A percentile compares a stretch with the other conserved stretches of the same genome.
phyloP scores from a whole-genome alignment of 2,329 filamentous ascomycete genomes.

The Pseudogymnoascus sp. region DNA sequence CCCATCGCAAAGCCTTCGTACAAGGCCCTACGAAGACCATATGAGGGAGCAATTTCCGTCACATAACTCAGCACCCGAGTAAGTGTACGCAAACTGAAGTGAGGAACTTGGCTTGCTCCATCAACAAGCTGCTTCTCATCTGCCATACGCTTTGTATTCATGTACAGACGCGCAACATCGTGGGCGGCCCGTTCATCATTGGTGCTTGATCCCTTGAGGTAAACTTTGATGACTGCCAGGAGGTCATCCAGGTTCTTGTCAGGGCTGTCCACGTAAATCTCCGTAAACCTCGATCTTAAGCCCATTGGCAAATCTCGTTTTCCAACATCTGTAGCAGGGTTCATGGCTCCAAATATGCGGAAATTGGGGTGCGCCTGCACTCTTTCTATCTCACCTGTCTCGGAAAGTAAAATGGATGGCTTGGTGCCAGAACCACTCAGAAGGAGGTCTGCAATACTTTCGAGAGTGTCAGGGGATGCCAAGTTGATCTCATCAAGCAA shows the following conservation, averaged over 20 bases:
- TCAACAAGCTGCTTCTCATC: slow-evolving; percentile 82
- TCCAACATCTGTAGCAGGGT: slow-evolving; percentile 92
- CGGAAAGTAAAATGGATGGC: slow-evolving; percentile 81
- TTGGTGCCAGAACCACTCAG: slow-evolving; percentile 59
- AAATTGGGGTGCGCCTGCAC: slow-evolving; percentile 87
- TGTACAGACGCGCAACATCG: slow-evolving; percentile 79
- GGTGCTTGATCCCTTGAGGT: slow-evolving; percentile 64
- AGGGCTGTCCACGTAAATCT: slow-evolving; percentile 87
- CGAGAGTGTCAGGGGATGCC: slow-evolving; percentile 86
- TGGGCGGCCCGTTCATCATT: slow-evolving; percentile 66
- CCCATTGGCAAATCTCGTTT: slow-evolving; percentile 89
- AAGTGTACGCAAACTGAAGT: slow-evolving; percentile 91
- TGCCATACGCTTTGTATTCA: slow-evolving; percentile 75
- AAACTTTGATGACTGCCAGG: slow-evolving; percentile 78
- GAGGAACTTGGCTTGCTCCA: slow-evolving; percentile 88
- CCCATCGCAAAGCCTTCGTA: slow-evolving; percentile 98
- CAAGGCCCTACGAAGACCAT: slow-evolving; percentile 75
- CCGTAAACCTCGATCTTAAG: slow-evolving; percentile 85
- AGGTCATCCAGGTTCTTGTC: slow-evolving; percentile 82
- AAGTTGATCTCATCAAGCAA: slow-evolving; percentile 96
- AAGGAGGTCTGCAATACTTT: slow-evolving; percentile 85
- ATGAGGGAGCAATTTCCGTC: slow-evolving; percentile 71
- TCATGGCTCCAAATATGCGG: slow-evolving; percentile 97
- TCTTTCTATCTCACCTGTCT: slow-evolving; percentile 87
- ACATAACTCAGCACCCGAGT: slow-evolving; percentile 87